Conservation (phyloP, 495 filamentous ascomycete genomes). For the Aspergillus cavernicola region DNA sequence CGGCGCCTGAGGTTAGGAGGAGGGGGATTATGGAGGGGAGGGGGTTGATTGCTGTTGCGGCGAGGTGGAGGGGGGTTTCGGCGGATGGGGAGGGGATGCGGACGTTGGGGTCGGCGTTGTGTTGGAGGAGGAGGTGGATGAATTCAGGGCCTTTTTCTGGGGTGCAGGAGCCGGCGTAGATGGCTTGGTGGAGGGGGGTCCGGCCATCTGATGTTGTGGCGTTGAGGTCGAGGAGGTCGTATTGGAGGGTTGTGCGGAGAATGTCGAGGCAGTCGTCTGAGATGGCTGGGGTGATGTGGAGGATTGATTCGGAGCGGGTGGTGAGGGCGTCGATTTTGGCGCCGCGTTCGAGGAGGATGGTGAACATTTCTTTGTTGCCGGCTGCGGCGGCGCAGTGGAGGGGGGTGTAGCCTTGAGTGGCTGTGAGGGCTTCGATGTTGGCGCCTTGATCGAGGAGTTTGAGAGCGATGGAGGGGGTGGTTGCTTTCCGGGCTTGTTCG, state of each 20-base stretch:
- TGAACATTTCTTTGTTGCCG: constrained; percentile 29
- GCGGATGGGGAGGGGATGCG: neutral
- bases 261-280: constrained; percentile 28
- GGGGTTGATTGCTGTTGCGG: constrained; percentile 16
- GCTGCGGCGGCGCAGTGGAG: constrained; percentile 31
- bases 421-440: constrained; percentile 31
- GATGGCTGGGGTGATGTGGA: constrained; percentile 27
- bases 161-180: constrained; percentile 17
- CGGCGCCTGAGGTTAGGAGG: constrained; percentile 31
- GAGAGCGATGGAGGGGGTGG: constrained; percentile 11
- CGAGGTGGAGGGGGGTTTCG: constrained; percentile 32
- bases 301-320: constrained; percentile 25
- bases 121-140: constrained; percentile 21
- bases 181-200: constrained; percentile 29
- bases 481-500: constrained; percentile 17
- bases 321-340: constrained; percentile 28
- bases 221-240: constrained; percentile 10
- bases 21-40: constrained; percentile 19
- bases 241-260: constrained; percentile 18
- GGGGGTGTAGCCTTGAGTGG: constrained; percentile 29
- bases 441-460: constrained; percentile 28
- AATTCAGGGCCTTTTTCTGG: constrained; percentile 19
- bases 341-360: constrained; percentile 23
- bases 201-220: constrained; percentile 22
- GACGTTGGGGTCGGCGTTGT: constrained; percentile 27